Conservation (phyloP, 306 rosid species). For the Rubus parviflorus region DNA sequence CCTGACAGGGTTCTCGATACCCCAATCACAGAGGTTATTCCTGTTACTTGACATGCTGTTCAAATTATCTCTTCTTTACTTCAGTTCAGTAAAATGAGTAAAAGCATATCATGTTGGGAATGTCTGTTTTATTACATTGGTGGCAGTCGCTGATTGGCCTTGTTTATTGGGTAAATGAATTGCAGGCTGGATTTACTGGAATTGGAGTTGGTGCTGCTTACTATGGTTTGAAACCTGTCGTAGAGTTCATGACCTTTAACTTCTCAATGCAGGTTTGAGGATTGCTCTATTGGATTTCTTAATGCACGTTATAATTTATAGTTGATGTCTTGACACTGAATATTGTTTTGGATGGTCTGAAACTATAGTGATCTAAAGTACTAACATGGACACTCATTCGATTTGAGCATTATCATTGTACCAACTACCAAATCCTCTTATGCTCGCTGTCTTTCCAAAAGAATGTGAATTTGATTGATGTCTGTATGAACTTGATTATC, state of each 20-base stretch:
- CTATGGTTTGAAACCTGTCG: slow-evolving; percentile 84
- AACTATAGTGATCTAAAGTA: neutral
- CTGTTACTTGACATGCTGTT: slow-evolving; percentile 23
- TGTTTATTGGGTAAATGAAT: slow-evolving; percentile 25
- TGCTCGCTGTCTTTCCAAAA: neutral
- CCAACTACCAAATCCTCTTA: neutral
- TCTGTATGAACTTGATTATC: neutral
- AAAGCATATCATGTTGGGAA: neutral
- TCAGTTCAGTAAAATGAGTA: slow-evolving; percentile 10
- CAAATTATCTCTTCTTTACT: slow-evolving; percentile 10
- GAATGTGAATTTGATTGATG: neutral
- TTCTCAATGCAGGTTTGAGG: slow-evolving; percentile 96
- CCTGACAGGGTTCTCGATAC: slow-evolving; percentile 98
- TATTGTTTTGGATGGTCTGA: neutral
- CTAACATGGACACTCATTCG: neutral
- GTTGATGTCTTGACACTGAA: neutral
- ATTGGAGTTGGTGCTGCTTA: slow-evolving; percentile 99
- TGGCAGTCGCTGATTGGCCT: slow-evolving; percentile 19
- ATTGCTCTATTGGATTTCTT: neutral
- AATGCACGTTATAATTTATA: neutral
- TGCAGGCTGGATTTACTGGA: slow-evolving; percentile 98
- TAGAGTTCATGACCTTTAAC: slow-evolving; percentile 99
- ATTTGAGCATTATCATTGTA: neutral
- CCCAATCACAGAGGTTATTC: slow-evolving; percentile 91
- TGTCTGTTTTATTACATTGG: slow-evolving; percentile 8